Evolutionary conservation across 1,284 basidiomycete species (phyloP).

Genomic region (Tetrapyrgos nigripes): DNA sequence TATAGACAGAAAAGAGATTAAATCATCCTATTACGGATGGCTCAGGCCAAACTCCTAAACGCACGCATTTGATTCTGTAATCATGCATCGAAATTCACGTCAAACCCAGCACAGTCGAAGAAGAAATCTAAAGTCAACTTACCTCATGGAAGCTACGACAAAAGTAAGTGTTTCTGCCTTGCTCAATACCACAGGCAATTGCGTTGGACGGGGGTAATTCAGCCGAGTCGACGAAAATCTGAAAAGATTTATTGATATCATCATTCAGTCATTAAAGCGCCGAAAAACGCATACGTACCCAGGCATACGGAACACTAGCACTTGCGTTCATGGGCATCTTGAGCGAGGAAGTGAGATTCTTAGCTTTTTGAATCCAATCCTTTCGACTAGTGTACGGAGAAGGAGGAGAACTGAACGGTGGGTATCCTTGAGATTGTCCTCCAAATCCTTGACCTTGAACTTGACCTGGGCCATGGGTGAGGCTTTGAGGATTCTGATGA

Average conservation of each 20-base stretch:
- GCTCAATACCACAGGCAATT: conserved; percentile 26
- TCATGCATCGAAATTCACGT: neutral
- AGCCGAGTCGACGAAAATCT: conserved; percentile 26
- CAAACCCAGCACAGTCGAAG: neutral
- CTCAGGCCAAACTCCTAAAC: too few species aligned
- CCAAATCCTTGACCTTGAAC: neutral
- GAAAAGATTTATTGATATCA: neutral
- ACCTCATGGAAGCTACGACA: conserved; percentile 30
- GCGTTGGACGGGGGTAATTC: conserved; percentile 26
- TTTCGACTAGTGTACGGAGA: neutral
- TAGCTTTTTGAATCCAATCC: conserved; percentile 4
- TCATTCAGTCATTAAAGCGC: neutral
- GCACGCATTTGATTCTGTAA: conserved; percentile 18
- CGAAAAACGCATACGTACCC: neutral
- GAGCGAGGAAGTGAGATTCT: neutral
- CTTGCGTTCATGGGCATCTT: neutral
- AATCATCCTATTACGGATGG: neutral
- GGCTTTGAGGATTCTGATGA: neutral
- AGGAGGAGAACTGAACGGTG: too few species aligned
- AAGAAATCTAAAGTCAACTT: neutral
- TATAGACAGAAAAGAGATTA: neutral
- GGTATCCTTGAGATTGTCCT: neutral
- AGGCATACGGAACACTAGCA: neutral
- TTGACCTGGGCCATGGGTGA: too few species aligned
- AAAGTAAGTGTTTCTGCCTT: conserved; percentile 23